phyloP scores from a whole-genome alignment of 78 protist genomes.

The Dictyostelium discoideum region DNA sequence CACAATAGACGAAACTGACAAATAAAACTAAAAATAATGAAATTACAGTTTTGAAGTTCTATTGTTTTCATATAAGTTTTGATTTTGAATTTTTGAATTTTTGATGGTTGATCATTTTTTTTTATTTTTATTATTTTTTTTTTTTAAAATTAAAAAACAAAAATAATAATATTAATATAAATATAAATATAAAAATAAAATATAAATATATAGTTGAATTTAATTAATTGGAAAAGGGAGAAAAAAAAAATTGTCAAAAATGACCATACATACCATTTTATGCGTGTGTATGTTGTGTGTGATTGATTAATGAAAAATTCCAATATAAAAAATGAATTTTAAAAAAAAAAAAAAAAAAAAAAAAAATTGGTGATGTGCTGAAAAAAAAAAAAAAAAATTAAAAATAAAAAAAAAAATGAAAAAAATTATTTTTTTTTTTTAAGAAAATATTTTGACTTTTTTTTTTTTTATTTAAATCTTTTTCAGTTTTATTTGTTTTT shows the following conservation, averaged over 20 bases:
- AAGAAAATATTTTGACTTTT: not conserved
- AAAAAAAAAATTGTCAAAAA: not conserved
- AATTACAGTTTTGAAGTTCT: constrained; percentile 36
- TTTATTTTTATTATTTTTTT: not conserved
- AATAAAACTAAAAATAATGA: constrained; percentile 35
- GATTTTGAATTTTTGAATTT: not conserved
- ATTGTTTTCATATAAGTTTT: not conserved
- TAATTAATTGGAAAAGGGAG: not conserved
- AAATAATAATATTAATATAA: too few species aligned
- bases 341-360: not conserved
- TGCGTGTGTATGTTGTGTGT: not conserved
- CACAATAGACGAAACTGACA: not conserved
- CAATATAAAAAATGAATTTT: not conserved
- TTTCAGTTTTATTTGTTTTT: not conserved
- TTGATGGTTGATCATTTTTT: not conserved
- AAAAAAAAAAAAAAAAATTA: not conserved
- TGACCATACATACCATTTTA: constrained; percentile 15
- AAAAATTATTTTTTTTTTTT: too few species aligned
- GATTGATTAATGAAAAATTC: not conserved
- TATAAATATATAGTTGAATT: not conserved
- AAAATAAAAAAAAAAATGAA: not conserved
- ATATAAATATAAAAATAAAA: too few species aligned
- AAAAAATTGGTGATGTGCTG: not conserved
- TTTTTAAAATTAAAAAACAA: not conserved
- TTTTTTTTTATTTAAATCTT: not conserved